phyloP scores from a whole-genome alignment of 1,139 yeast genomes.

The Lodderomyces jiufengensis region DNA sequence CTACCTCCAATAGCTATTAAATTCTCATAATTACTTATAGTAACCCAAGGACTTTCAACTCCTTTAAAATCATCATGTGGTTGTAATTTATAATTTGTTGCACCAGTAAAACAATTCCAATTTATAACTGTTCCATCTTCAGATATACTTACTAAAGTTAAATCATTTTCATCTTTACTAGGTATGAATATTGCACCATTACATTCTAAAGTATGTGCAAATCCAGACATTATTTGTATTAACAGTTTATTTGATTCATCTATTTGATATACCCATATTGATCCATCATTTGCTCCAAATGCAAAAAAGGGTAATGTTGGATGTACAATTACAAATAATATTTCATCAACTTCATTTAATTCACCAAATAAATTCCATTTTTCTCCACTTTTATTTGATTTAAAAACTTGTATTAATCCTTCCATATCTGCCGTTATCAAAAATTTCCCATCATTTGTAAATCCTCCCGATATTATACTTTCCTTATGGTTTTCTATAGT shows the following conservation, averaged over 20 bases:
- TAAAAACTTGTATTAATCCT: conserved; percentile 76
- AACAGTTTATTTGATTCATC: conserved; percentile 51
- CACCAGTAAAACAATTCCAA: conserved; percentile 87
- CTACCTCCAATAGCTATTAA: conserved; percentile 75
- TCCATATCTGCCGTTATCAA: conserved; percentile 92
- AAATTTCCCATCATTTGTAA: conserved; percentile 77
- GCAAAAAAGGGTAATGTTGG: conserved; percentile 78
- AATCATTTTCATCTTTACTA: conserved; percentile 55
- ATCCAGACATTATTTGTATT: conserved; percentile 75
- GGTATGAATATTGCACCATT: conserved; percentile 72
- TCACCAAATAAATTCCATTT: conserved; percentile 72
- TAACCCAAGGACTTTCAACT: conserved; percentile 83
- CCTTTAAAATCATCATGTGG: conserved; percentile 64
- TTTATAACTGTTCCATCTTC: conserved; percentile 84
- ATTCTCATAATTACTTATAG: conserved; percentile 48
- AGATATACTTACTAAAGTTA: conserved; percentile 72
- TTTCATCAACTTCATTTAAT: conserved; percentile 81
- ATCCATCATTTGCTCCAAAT: conserved; percentile 91
- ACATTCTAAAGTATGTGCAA: conserved; percentile 74
- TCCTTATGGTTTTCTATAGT: conserved; percentile 79
- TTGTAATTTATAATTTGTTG: conserved; percentile 60
- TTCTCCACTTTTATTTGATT: conserved; percentile 70
- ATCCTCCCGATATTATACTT: conserved; percentile 80
- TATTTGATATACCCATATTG: conserved; percentile 89
- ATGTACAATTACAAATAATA: conserved; percentile 72